These are phyloP conservation scores for Theobroma grandiflorum DNA, from an alignment of 441 rosid genomes.

Conservation along the genomic window DNA sequence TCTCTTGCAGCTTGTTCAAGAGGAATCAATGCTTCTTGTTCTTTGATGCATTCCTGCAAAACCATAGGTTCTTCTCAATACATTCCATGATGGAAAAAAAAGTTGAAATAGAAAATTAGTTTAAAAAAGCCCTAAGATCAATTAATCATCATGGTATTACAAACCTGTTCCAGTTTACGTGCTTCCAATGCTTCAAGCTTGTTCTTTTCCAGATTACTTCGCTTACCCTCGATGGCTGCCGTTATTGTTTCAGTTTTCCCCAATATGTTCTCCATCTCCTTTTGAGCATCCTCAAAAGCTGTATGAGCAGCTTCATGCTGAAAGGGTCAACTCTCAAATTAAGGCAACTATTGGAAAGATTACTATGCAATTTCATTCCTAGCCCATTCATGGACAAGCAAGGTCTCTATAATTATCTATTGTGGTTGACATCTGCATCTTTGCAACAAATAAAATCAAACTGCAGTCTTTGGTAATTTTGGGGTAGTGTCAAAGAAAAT, in stretches of 20 bases:
- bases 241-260: constrained; percentile 57
- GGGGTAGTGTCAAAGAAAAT: constrained; percentile 8
- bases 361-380: not conserved
- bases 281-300: constrained; percentile 82
- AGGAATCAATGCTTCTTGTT: constrained; percentile 83
- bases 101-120: not conserved
- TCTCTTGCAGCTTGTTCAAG: constrained; percentile 92
- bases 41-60: constrained; percentile 79
- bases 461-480: not conserved
- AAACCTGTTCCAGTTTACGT: constrained; percentile 75
- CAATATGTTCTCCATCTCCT: constrained; percentile 68
- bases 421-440: not conserved
- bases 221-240: constrained; percentile 51
- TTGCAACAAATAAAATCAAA: constrained; percentile 10
- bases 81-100: constrained; percentile 20
- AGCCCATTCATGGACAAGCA: constrained; percentile 9
- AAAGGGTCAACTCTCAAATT: constrained; percentile 34
- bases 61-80: constrained; percentile 32
- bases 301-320: constrained; percentile 85
- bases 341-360: constrained; percentile 26
- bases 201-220: constrained; percentile 63
- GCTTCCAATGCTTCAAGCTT: constrained; percentile 73
- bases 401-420: constrained; percentile 4
- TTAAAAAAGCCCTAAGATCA: constrained; percentile 21
- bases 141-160: constrained; percentile 30